Evolutionary conservation across 2,329 filamentous ascomycete genomes (phyloP), one percentile per base, ranked within the genome.

Genomic region (Westerdykella sp.): DNA sequence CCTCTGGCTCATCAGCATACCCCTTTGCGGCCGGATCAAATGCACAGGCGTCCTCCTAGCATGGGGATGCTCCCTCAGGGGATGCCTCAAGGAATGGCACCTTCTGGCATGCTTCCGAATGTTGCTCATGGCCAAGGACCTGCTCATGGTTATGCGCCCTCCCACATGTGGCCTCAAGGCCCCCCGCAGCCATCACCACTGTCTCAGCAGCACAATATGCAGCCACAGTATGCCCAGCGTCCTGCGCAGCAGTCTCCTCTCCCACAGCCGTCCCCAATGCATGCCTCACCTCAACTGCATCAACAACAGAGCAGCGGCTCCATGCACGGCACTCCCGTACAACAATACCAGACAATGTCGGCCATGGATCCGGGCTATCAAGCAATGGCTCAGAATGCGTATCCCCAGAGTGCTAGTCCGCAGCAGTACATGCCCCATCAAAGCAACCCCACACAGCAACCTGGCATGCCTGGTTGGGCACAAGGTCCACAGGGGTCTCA

Each of bases 1-100:
- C 81, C 82, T 18, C 81, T 88, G 65, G 80, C 85, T 68, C 76
- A 78, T 60, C 82, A 84, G 70, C 78, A 79, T 50, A 79, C 81
- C 31, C 69, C 73, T 60, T 69, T 80, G 64, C 68, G 73, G 28
- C 70, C 77, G 39, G 74, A 79, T 46, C 78, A 84, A 60, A 79
- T 85, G 66, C 82, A 83, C 56, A 77, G 78, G 52, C 77, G 83
- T 55, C 79, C 84, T 51, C 81, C 84, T 35, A 79, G 77, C 46
- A 68, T 74, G 54, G 61, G 56, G 48, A 66, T 73, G 57, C 63
- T 59, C 25, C 25, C 34, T 6, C 46, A 48, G 23, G 40, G 43
- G n/a, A 45, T 48, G 43, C 32, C 44, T 4, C 56, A 57, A 42
- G 53, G 57, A 9, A 57, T 61, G 54, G 44, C 49, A 9, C 48